Evolutionary conservation across 139 green algal species (phyloP).

Genomic region (Chlamydomonas incerta): DNA sequence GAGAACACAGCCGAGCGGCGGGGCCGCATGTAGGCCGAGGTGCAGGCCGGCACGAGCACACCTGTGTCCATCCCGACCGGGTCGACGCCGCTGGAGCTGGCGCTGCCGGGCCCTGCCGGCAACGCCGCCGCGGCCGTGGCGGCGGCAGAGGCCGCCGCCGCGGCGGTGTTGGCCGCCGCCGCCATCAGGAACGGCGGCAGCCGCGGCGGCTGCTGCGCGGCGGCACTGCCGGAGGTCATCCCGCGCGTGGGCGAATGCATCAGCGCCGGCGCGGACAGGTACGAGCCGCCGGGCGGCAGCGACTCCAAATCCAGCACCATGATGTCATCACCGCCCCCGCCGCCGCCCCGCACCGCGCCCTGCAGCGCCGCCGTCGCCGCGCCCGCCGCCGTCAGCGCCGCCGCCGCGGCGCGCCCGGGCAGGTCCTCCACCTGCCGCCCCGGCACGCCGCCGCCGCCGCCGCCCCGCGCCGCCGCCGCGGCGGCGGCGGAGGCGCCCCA

Average conservation of each 20-base stretch:
- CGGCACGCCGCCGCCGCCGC: background rate
- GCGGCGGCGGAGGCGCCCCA: background rate
- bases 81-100: background rate
- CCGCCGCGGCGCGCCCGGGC: background rate
- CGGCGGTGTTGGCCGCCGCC: too few species aligned
- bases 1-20: slow-evolving; percentile 2
- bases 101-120: background rate
- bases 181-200: too few species aligned
- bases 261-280: too few species aligned
- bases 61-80: too few species aligned
- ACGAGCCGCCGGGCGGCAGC: too few species aligned
- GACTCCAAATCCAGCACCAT: too few species aligned
- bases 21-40: background rate
- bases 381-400: slow-evolving; percentile 26
- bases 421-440: slow-evolving; percentile 31
- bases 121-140: too few species aligned
- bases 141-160: too few species aligned
- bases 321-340: too few species aligned
- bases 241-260: too few species aligned
- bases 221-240: too few species aligned
- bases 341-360: background rate
- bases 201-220: too few species aligned
- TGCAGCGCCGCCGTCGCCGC: background rate
- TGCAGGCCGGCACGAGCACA: slow-evolving; percentile 11
- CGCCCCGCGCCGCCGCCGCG: background rate